phyloP scores from a whole-genome alignment of 2,329 filamentous ascomycete species.

The Colletotrichum sp. region DNA sequence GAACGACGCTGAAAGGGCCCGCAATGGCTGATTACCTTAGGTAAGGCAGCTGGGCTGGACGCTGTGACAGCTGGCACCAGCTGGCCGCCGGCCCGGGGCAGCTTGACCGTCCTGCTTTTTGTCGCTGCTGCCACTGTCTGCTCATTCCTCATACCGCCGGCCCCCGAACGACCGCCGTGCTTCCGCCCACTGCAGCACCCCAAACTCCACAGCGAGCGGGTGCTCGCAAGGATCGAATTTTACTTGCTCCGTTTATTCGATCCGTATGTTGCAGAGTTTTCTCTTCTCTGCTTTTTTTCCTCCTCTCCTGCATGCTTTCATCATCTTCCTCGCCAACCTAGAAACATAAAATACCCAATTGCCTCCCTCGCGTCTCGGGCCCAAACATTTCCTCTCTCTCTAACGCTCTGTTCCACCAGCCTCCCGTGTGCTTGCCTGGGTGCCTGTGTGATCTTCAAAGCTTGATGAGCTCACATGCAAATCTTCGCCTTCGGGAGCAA shows the following conservation, averaged over 20 bases:
- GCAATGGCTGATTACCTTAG: neutral
- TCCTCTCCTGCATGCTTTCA: neutral
- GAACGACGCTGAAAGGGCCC: neutral
- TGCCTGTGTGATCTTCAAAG: conserved; percentile 18
- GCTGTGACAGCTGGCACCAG: fast-evolving
- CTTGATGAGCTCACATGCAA: conserved; percentile 22
- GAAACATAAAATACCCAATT: conserved; percentile 7
- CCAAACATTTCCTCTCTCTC: neutral
- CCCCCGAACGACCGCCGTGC: neutral
- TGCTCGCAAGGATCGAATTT: conserved; percentile 17
- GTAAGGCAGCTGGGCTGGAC: neutral
- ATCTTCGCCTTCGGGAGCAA: conserved; percentile 17
- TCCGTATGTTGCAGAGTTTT: conserved; percentile 21
- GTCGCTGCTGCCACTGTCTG: neutral
- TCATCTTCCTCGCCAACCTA: neutral
- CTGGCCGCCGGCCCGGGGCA: neutral
- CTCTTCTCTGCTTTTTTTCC: neutral
- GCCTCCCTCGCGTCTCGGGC: neutral
- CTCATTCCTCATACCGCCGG: neutral
- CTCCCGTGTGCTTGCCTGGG: neutral
- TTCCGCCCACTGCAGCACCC: neutral
- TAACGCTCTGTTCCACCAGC: neutral
- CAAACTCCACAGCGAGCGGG: conserved; percentile 12
- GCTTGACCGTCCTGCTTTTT: neutral
- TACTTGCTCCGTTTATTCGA: conserved; percentile 17